phyloP scores from a whole-genome alignment of 129 eudicot species.

The Artemisia argyi region DNA sequence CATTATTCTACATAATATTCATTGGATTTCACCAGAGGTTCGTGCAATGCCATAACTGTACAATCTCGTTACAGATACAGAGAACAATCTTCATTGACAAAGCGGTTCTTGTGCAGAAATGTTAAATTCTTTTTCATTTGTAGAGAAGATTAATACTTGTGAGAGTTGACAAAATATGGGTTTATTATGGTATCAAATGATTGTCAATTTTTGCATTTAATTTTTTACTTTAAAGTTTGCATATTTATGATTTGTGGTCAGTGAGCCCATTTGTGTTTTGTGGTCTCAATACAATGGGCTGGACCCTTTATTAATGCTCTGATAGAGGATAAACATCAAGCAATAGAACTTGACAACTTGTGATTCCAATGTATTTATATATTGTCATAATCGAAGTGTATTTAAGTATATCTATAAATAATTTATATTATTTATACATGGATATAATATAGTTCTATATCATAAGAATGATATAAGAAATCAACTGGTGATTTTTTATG shows the following conservation, averaged over 20 bases:
- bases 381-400: too few relatives aligned
- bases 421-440: too few relatives aligned
- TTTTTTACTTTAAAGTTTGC: conserved; percentile 15
- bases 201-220: conserved; percentile 27
- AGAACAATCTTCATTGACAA: conserved; percentile 22
- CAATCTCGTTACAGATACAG: conserved; percentile 37
- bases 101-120: conserved; percentile 29
- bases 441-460: too few relatives aligned
- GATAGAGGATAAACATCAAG: not conserved
- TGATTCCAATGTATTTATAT: too few relatives aligned
- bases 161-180: conserved; percentile 15
- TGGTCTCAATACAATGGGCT: not conserved
- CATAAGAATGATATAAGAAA: too few relatives aligned
- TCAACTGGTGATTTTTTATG: too few relatives aligned
- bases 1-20: conserved; percentile 14
- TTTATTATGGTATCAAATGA: conserved; percentile 18
- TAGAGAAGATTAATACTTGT: conserved; percentile 21
- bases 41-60: conserved; percentile 24
- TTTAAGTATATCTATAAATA: too few relatives aligned
- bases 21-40: conserved; percentile 25
- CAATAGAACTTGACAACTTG: not conserved
- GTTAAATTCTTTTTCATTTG: conserved; percentile 27
- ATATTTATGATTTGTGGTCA: not conserved
- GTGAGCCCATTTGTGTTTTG: conserved; percentile 16
- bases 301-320: not conserved